phyloP scores from a whole-genome alignment of 2,329 filamentous ascomycete genomes.

The Aphanocladium album region DNA sequence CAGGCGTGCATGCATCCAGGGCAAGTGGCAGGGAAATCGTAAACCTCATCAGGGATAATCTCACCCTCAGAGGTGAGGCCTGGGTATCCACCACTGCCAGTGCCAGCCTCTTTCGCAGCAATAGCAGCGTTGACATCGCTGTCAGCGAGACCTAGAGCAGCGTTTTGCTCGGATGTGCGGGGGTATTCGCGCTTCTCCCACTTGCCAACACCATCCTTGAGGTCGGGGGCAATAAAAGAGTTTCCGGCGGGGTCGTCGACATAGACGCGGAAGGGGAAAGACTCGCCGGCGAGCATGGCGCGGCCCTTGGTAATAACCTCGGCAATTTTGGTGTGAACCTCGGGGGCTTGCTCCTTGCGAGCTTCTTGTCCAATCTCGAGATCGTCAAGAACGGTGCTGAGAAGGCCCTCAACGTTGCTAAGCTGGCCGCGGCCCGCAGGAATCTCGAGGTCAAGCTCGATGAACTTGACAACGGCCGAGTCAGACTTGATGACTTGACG shows the following conservation, averaged over 20 bases:
- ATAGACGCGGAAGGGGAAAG: conserved; percentile 82
- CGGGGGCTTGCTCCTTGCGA: conserved; percentile 71
- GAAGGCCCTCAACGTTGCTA: conserved; percentile 86
- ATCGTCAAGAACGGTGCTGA: conserved; percentile 73
- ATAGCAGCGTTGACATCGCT: conserved; percentile 51
- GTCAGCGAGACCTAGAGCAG: conserved; percentile 69
- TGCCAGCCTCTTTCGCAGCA: conserved; percentile 1
- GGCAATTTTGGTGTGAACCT: conserved; percentile 72
- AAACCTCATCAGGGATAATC: conserved; percentile 90
- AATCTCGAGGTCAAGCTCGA: conserved; percentile 90
- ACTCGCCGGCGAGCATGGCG: conserved; percentile 70
- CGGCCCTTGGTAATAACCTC: conserved; percentile 68
- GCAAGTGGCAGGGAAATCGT: conserved; percentile 86
- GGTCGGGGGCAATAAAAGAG: conserved; percentile 89
- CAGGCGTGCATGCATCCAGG: conserved; percentile 84
- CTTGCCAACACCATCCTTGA: conserved; percentile 75
- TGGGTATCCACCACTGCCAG: conserved; percentile 44
- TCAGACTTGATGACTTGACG: conserved; percentile 92
- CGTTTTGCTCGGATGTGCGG: conserved; percentile 81
- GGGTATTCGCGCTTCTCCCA: conserved; percentile 82
- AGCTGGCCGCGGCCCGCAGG: conserved; percentile 86
- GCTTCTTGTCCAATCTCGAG: conserved; percentile 77
- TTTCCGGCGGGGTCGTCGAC: conserved; percentile 92
- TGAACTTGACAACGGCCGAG: conserved; percentile 76
- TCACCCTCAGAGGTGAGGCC: conserved; percentile 56